A percentile compares a stretch with the other conserved stretches of the same genome.
Conservation (phyloP, 495 filamentous ascomycete genomes). For the Penicillium herquei region DNA sequence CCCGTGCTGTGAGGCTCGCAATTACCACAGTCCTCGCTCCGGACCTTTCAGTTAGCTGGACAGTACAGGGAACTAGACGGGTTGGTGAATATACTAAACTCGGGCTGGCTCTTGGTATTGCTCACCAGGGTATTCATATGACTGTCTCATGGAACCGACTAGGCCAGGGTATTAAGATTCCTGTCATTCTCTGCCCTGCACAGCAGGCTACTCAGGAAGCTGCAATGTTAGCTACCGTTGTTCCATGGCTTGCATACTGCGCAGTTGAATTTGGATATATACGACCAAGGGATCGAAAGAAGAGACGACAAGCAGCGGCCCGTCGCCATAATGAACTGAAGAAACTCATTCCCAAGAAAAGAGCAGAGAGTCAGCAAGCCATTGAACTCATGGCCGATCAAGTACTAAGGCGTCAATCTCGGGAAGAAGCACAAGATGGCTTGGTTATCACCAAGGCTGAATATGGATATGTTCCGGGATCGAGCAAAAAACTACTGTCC, state of each 20-base stretch:
- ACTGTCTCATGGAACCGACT: constrained; percentile 42
- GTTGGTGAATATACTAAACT: constrained; percentile 40
- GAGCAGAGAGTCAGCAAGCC: constrained; percentile 50
- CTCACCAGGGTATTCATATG: constrained; percentile 35
- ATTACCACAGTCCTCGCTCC: constrained; percentile 20
- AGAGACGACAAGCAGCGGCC: constrained; percentile 33
- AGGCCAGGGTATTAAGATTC: constrained; percentile 41
- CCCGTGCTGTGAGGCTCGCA: constrained; percentile 38
- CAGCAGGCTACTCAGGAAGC: constrained; percentile 35
- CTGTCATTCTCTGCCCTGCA: constrained; percentile 38
- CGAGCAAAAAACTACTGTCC: constrained; percentile 24
- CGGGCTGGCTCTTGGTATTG: constrained; percentile 39
- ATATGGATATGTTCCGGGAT: constrained; percentile 38
- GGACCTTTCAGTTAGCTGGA: constrained; percentile 33
- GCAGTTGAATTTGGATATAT: constrained; percentile 49
- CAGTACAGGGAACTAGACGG: constrained; percentile 35
- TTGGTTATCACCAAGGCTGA: constrained; percentile 42
- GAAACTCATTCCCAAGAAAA: constrained; percentile 40
- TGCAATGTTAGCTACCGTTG: constrained; percentile 38
- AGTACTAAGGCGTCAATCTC: constrained; percentile 46
- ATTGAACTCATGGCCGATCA: constrained; percentile 52
- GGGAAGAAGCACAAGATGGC: constrained; percentile 36
- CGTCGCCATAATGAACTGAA: constrained; percentile 39
- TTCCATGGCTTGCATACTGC: constrained; percentile 51
- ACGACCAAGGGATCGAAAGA: constrained; percentile 38